These are phyloP conservation scores for Escovopsis sp. DNA, from an alignment of 2,329 filamentous ascomycete species.

Conservation along the genomic window DNA sequence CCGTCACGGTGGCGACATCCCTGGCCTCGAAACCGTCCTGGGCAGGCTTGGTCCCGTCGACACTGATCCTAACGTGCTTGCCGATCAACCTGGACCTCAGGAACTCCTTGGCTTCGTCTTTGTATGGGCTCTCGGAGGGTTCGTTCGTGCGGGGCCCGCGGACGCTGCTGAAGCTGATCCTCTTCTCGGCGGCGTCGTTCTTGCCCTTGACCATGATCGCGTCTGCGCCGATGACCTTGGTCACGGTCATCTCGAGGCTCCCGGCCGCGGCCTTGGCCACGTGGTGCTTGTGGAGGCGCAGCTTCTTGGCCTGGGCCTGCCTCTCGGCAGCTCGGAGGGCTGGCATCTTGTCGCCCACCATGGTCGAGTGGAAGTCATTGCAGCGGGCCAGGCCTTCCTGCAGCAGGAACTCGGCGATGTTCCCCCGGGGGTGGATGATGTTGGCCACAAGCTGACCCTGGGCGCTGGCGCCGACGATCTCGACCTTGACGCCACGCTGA, in stretches of 20 bases:
- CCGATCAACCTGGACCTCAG: constrained; percentile 86
- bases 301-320: constrained; percentile 59
- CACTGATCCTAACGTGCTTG: constrained; percentile 79
- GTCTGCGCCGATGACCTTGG: constrained; percentile 76
- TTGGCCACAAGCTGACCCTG: constrained; percentile 85
- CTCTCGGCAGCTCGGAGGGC: constrained; percentile 75
- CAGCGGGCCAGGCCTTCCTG: constrained; percentile 82
- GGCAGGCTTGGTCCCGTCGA: constrained; percentile 83
- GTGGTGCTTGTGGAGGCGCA: constrained; percentile 70
- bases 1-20: constrained; percentile 78
- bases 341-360: constrained; percentile 82
- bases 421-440: constrained; percentile 77
- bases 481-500: constrained; percentile 71
- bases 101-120: constrained; percentile 91
- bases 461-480: constrained; percentile 73
- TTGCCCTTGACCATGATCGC: constrained; percentile 79
- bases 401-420: constrained; percentile 82
- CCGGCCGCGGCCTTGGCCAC: constrained; percentile 53
- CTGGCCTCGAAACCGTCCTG: constrained; percentile 85
- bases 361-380: constrained; percentile 88
- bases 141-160: constrained; percentile 85
- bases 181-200: constrained; percentile 65
- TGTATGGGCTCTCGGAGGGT: constrained; percentile 73
- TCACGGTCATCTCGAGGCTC: constrained; percentile 68
- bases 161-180: constrained; percentile 83